These are phyloP conservation scores for Lentinus polychrous DNA, from an alignment of 1,284 basidiomycete species.

Conservation along the genomic window DNA sequence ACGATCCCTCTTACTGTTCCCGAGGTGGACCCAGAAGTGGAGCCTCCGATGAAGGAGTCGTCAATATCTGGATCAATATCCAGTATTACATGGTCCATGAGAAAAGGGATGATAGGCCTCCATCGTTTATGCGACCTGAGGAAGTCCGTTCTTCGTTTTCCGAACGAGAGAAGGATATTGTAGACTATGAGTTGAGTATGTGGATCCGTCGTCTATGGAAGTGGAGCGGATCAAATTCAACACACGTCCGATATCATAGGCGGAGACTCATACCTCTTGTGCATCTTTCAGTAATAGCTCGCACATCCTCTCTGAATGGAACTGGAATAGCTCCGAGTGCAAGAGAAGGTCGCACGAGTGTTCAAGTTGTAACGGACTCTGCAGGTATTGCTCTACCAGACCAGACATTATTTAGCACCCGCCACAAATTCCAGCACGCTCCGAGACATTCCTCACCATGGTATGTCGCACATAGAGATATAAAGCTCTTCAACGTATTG, in stretches of 20 bases:
- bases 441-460: slow-evolving; percentile 52
- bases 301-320: slow-evolving; percentile 86
- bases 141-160: slow-evolving; percentile 61
- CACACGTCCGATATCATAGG: not conserved
- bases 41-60: slow-evolving; percentile 43
- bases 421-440: not conserved
- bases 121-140: slow-evolving; percentile 78
- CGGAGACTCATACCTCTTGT: slow-evolving; percentile 45
- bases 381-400: slow-evolving; percentile 71
- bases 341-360: slow-evolving; percentile 73
- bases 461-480: slow-evolving; percentile 75
- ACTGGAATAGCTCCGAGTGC: slow-evolving; percentile 78
- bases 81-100: slow-evolving; percentile 74
- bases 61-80: slow-evolving; percentile 65
- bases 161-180: slow-evolving; percentile 71
- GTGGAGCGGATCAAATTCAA: too few relatives aligned
- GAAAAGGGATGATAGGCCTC: slow-evolving; percentile 71
- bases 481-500: slow-evolving; percentile 67
- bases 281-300: slow-evolving; percentile 69
- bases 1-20: slow-evolving; percentile 32
- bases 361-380: slow-evolving; percentile 72
- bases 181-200: slow-evolving; percentile 81
- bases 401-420: not conserved
- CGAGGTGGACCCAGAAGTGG: slow-evolving; percentile 23
- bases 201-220: slow-evolving; percentile 74